These are phyloP conservation scores for Spergularia bocconei DNA, from an alignment of 148 eudicot species.

Conservation along the genomic window DNA sequence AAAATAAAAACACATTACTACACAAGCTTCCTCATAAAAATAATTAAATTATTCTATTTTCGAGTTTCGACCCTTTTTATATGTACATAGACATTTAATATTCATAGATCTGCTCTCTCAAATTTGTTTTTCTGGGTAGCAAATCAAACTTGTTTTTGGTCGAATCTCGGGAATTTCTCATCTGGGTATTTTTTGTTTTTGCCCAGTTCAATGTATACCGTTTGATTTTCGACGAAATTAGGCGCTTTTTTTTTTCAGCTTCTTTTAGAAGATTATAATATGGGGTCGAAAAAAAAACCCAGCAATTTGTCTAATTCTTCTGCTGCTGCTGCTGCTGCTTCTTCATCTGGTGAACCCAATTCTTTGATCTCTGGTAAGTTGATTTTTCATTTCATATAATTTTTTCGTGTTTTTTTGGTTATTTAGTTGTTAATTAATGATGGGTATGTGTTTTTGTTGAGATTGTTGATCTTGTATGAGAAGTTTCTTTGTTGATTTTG, in stretches of 20 bases:
- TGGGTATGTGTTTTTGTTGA: background rate
- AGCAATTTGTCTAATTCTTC: constrained; percentile 28
- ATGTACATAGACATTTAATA: background rate
- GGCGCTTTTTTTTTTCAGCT: background rate
- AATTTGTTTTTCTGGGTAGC: background rate
- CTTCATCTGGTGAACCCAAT: constrained; percentile 21
- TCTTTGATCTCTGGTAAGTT: constrained; percentile 33
- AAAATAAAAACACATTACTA: no score
- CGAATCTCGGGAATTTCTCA: background rate
- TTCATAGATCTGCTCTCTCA: constrained; percentile 19
- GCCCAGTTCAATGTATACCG: background rate
- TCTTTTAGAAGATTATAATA: background rate
- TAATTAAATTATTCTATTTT: no score
- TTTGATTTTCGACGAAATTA: background rate
- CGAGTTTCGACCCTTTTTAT: no score
- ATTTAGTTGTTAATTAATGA: background rate
- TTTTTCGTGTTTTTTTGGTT: background rate
- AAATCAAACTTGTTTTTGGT: background rate
- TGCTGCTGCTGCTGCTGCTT: constrained; percentile 10
- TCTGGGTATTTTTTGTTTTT: constrained; percentile 10
- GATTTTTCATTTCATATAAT: background rate
- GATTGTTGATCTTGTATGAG: background rate
- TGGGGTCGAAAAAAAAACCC: constrained; percentile 41
- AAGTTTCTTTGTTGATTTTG: background rate
- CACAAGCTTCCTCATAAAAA: no score